Evolutionary conservation across 2,329 filamentous ascomycete species (phyloP).

Genomic region (Penicillium sp.): DNA sequence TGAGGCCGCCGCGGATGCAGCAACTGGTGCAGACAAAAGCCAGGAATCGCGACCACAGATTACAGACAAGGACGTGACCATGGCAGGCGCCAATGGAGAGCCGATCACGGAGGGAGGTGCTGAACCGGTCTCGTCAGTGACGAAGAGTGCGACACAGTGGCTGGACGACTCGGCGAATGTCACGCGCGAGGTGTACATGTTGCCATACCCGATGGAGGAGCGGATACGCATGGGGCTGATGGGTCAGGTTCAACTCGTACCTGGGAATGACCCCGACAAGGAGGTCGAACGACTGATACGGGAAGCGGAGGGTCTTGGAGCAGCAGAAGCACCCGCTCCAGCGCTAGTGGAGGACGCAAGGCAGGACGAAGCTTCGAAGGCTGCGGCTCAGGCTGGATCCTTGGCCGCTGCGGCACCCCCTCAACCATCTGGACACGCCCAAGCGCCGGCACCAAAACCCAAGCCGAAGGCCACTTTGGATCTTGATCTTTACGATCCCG

Average conservation of each 20-base stretch:
- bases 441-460: conserved; percentile 27
- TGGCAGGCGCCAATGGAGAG: conserved; percentile 32
- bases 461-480: conserved; percentile 42
- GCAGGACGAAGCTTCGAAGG: conserved; percentile 32
- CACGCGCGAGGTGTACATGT: conserved; percentile 39
- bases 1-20: conserved; percentile 42
- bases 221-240: conserved; percentile 45
- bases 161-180: conserved; percentile 41
- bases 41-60: conserved; percentile 18
- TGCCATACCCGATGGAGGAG: conserved; percentile 45
- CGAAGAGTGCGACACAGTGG: conserved; percentile 40
- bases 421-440: conserved; percentile 9
- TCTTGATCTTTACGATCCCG: conserved; percentile 44
- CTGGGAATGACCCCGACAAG: conserved; percentile 52
- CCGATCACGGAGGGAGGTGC: conserved; percentile 16
- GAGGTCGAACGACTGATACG: conserved; percentile 45
- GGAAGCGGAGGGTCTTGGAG: conserved; percentile 54
- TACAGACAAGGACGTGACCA: conserved; percentile 30
- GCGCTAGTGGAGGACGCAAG: conserved; percentile 34
- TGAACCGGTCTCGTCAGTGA: conserved; percentile 36
- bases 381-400: conserved; percentile 31
- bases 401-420: conserved; percentile 14
- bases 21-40: conserved; percentile 25
- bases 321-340: conserved; percentile 41
- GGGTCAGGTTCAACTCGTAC: conserved; percentile 42